Base-by-base conservation (phyloP, 2,329 filamentous ascomycete genomes). In the Phialemonium atrogriseum region DNA sequence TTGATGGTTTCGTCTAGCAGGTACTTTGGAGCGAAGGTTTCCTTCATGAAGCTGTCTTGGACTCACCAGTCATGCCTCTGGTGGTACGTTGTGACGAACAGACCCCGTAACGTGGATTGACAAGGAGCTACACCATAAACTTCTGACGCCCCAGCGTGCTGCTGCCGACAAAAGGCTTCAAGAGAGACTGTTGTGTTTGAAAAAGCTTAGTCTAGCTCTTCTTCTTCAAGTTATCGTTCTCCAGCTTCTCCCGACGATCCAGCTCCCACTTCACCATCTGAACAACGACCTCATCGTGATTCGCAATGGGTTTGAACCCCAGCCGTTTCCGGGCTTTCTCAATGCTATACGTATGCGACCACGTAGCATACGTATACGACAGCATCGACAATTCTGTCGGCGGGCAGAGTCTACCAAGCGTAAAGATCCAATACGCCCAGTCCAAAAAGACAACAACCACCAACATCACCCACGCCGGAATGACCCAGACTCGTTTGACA, bases 391-490 rank as follows among this genome's bases (percentile, higher is more conserved):
- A 5, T 11, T 27, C 18, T 8, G 25, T 5, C 14, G 25, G 25
- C 13, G 14, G 25, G n/a, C 18, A 14, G 6, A 27, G 14, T 11
- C 13, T 11, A 17, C 25, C 25, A 9, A 27, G 25, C 10, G 25
- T 27, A 13, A 27, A 27, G 14, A 27, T 27, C 25, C 25, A 27
- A 10, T 16, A 17, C 14, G 18, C 13, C 25, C 25, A 27, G 10
- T 27, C 14, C 25, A 27, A 8, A 16, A 27, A 17, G 4, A 7
- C 14, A 13, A 27, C 16, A 5, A 27, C 4, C 4, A 27, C 16
- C 10, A 10, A 10, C 25, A 16, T 16, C 16, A 27, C 8, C 25
- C 25, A 27, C n/a, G 13, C 25, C 5, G 25, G 25, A 10, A 27
- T 16, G 7, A 27, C 11, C 10, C 16, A 16, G 14, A 27, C 10